phyloP scores from a whole-genome alignment of 805 yeast species.

The Yamadazyma kitorensis region DNA sequence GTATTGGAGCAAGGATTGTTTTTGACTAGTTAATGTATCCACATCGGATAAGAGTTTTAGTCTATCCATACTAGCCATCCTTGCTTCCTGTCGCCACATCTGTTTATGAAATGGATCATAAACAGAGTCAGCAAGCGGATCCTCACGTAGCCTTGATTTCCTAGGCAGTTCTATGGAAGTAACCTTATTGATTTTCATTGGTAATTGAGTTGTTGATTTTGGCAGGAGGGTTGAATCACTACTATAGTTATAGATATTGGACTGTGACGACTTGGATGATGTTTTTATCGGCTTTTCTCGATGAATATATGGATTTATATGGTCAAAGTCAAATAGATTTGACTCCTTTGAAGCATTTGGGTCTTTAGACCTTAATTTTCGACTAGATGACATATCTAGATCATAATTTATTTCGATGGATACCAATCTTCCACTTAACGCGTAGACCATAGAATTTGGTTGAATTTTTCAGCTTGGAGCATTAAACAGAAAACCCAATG shows the following conservation, averaged over 20 bases:
- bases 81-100: slow-evolving; percentile 63
- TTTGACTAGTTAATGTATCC: slow-evolving; percentile 49
- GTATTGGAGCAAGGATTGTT: slow-evolving; percentile 34
- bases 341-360: slow-evolving; percentile 9
- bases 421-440: too few species aligned
- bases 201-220: slow-evolving; percentile 5
- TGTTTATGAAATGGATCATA: slow-evolving; percentile 51
- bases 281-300: slow-evolving; percentile 18
- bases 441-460: too few species aligned
- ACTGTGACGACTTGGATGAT: slow-evolving; percentile 7
- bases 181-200: slow-evolving; percentile 7
- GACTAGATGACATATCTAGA: too few species aligned
- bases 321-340: slow-evolving; percentile 34
- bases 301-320: slow-evolving; percentile 19
- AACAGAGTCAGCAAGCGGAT: slow-evolving; percentile 45
- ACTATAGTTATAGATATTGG: slow-evolving; percentile 13
- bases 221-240: slow-evolving; percentile 13
- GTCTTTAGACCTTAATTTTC: slow-evolving; percentile 30
- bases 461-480: neutral
- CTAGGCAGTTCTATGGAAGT: slow-evolving; percentile 8
- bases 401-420: neutral
- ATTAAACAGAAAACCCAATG: slow-evolving; percentile 1
- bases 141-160: slow-evolving; percentile 15
- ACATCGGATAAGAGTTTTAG: slow-evolving; percentile 53
- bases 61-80: slow-evolving; percentile 54